Percentiles rank a stretch among this genome's conserved stretches.
These are phyloP conservation scores for Luffa aegyptiaca DNA, from an alignment of 306 rosid genomes.

Conservation along the genomic window DNA sequence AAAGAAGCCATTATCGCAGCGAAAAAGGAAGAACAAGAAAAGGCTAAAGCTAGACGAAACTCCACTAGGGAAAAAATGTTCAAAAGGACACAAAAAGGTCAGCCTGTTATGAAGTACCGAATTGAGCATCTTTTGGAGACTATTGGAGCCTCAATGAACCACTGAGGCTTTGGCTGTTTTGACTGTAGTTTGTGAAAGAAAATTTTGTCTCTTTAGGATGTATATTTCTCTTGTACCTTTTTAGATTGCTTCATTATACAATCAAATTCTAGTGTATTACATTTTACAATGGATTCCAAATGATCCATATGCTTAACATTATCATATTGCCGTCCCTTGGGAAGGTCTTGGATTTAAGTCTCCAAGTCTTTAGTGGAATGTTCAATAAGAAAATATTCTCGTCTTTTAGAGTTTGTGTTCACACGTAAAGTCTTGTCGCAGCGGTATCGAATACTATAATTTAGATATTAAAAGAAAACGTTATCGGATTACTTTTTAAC, in stretches of 20 bases:
- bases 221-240: neutral
- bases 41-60: conserved; percentile 52
- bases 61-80: conserved; percentile 42
- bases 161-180: neutral
- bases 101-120: conserved; percentile 80
- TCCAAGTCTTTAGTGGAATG: neutral
- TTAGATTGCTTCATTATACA: neutral
- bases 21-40: conserved; percentile 46
- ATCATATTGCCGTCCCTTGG: neutral
- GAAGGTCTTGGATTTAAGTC: neutral
- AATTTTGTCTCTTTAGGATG: neutral
- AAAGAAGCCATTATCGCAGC: conserved; percentile 39
- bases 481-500: neutral
- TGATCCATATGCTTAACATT: neutral
- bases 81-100: conserved; percentile 65
- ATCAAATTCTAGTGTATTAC: neutral
- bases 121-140: conserved; percentile 70
- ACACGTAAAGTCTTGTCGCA: neutral
- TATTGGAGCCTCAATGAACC: conserved; percentile 36
- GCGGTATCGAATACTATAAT: neutral
- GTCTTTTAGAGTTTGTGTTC: neutral
- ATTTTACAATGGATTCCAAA: neutral
- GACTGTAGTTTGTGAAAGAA: neutral
- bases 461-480: neutral
- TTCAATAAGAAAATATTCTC: neutral